Evolutionary conservation across 179 eudicot genomes (phyloP).

Genomic region (Silene coronaria): DNA sequence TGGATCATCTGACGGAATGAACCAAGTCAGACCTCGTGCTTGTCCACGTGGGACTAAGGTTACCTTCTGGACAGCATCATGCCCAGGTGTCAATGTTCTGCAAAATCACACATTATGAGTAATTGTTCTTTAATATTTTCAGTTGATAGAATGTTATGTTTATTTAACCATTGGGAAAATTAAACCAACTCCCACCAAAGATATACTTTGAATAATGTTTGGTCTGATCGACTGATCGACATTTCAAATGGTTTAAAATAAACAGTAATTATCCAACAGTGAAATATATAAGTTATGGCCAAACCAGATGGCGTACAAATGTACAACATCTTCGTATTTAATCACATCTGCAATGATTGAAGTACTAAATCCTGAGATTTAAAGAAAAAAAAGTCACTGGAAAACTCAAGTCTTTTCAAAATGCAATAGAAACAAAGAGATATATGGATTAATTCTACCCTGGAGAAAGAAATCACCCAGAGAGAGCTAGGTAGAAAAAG

Average conservation of each 20-base stretch:
- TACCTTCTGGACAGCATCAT: slow-evolving; percentile 92
- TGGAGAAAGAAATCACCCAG: neutral
- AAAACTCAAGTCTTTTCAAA: neutral
- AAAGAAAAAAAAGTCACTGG: neutral
- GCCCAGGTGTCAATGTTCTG: slow-evolving; percentile 98
- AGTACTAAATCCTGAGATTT: too few species aligned
- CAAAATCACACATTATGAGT: slow-evolving; percentile 11
- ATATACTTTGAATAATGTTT: neutral
- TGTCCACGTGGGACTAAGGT: slow-evolving; percentile 98
- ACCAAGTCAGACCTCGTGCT: slow-evolving; percentile 97
- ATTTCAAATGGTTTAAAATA: neutral
- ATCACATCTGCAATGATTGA: too few species aligned
- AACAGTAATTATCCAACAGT: neutral
- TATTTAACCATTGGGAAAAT: neutral
- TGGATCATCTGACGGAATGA: slow-evolving; percentile 94
- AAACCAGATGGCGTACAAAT: too few species aligned
- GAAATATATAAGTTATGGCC: too few species aligned
- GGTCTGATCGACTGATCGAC: neutral
- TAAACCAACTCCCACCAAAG: neutral
- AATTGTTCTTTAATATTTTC: too few species aligned
- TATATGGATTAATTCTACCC: neutral
- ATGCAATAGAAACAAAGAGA: neutral
- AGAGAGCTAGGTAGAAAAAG: neutral
- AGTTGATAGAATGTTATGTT: neutral
- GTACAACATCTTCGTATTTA: too few species aligned